Percentiles rank a stretch among this genome's conserved stretches.
phyloP scores from a whole-genome alignment of 768 basidiomycete species.

The Epithele typhae region DNA sequence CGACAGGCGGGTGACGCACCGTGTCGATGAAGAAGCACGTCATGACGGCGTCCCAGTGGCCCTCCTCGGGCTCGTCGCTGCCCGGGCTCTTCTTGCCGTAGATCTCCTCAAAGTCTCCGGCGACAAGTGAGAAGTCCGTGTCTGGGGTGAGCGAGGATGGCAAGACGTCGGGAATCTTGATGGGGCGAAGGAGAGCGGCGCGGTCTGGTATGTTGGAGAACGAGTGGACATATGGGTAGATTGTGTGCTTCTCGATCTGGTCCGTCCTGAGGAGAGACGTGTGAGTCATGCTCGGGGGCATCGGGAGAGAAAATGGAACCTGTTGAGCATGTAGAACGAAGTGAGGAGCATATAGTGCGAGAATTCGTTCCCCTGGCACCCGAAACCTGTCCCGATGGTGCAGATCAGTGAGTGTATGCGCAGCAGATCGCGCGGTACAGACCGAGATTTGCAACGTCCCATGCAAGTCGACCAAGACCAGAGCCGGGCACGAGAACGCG shows the following conservation, averaged over 20 bases:
- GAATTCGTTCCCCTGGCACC: constrained; percentile 94
- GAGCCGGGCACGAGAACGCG: constrained; percentile 88
- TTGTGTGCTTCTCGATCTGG: constrained; percentile 60
- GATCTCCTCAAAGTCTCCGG: constrained; percentile 92
- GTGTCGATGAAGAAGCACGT: constrained; percentile 99
- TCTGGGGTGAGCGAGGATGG: constrained; percentile 65
- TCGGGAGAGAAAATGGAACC: too few relatives aligned
- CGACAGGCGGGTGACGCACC: constrained; percentile 35
- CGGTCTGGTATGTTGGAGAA: constrained; percentile 76
- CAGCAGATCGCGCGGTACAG: too few relatives aligned
- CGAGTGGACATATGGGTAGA: constrained; percentile 89
- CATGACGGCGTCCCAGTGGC: constrained; percentile 83
- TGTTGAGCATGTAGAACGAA: constrained; percentile 85
- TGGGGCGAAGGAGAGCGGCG: constrained; percentile 56
- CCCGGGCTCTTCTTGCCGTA: constrained; percentile 57
- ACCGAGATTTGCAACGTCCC: constrained; percentile 84
- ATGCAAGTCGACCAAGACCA: constrained; percentile 84
- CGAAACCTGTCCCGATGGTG: constrained; percentile 61
- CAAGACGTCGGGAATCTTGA: constrained; percentile 79
- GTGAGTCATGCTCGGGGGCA: too few relatives aligned
- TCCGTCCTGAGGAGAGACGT: too few relatives aligned
- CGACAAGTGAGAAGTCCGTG: constrained; percentile 78
- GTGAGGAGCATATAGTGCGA: constrained; percentile 92
- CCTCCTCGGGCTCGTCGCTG: constrained; percentile 58
- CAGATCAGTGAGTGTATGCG: too few relatives aligned